Conservation (phyloP, 768 basidiomycete species). For the Suillus lakei region DNA sequence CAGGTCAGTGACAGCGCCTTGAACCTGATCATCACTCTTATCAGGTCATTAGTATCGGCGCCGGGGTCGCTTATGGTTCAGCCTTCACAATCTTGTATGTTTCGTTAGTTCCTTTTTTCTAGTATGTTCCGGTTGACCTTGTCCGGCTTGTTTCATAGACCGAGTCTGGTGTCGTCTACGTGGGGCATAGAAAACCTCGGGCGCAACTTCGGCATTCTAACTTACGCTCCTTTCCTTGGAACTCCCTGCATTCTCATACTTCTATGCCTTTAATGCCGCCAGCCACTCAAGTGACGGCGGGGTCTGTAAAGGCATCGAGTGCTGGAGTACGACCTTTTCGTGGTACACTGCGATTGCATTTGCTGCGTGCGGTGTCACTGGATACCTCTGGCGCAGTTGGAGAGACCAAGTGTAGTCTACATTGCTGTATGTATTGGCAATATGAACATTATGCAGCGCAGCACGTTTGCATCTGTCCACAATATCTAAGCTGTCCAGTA, state of each 20-base stretch:
- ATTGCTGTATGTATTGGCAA: neutral
- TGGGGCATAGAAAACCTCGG: slow-evolving; percentile 76
- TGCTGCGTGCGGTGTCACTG: slow-evolving; percentile 47
- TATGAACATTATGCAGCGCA: neutral
- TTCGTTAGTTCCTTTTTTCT: neutral
- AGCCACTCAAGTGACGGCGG: slow-evolving; percentile 47
- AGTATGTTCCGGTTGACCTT: slow-evolving; percentile 2
- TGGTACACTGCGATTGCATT: slow-evolving; percentile 48
- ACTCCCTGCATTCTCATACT: slow-evolving; percentile 78
- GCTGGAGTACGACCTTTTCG: slow-evolving; percentile 73
- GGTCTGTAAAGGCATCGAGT: slow-evolving; percentile 60
- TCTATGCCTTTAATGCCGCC: slow-evolving; percentile 74
- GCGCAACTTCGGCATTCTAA: slow-evolving; percentile 76
- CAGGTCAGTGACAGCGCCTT: slow-evolving; percentile 48
- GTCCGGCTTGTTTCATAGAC: slow-evolving; percentile 43
- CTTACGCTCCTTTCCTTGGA: slow-evolving; percentile 77
- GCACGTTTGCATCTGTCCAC: neutral
- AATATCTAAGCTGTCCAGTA: neutral
- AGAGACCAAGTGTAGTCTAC: slow-evolving; percentile 50
- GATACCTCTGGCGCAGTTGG: slow-evolving; percentile 70
- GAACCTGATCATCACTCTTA: slow-evolving; percentile 5
- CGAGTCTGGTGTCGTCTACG: slow-evolving; percentile 69
- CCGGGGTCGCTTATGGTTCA: slow-evolving; percentile 71
- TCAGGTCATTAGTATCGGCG: slow-evolving; percentile 52
- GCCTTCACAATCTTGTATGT: slow-evolving; percentile 75